These are phyloP conservation scores for Microascus cirrosus DNA, from an alignment of 2,329 filamentous ascomycete genomes.

Conservation along the genomic window DNA sequence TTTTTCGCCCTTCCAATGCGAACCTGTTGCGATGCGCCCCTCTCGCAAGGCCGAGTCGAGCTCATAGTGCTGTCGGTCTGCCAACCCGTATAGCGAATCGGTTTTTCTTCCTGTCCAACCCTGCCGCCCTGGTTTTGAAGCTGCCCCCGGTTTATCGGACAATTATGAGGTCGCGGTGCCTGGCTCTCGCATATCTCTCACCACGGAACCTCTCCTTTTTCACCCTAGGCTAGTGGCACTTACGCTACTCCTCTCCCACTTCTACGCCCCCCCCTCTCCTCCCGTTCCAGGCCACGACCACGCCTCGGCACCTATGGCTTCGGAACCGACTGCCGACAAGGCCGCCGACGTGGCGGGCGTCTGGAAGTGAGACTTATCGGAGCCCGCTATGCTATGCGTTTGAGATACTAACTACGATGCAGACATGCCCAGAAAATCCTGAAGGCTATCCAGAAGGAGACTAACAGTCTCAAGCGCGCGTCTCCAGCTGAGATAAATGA, in stretches of 20 bases:
- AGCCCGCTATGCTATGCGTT: not conserved
- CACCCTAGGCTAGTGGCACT: not conserved
- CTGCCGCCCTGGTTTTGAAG: not conserved
- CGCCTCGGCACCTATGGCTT: not conserved
- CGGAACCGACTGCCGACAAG: not conserved
- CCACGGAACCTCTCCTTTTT: not conserved
- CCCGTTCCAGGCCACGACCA: not conserved
- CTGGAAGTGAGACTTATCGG: constrained; percentile 8
- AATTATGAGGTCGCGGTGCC: not conserved
- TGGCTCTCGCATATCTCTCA: not conserved
- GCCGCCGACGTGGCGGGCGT: constrained; percentile 5
- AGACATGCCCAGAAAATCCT: constrained; percentile 32
- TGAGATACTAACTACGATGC: not conserved
- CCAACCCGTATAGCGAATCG: constrained; percentile 1
- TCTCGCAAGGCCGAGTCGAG: constrained; percentile 1
- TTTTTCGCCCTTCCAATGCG: constrained; percentile 3
- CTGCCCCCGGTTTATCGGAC: not conserved
- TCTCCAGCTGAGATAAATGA: constrained; percentile 22
- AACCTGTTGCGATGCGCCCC: constrained; percentile 4
- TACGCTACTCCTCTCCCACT: not conserved
- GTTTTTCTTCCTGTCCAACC: not conserved
- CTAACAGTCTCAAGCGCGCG: constrained; percentile 27
- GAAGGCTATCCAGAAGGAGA: constrained; percentile 28
- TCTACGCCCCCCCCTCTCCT: not conserved
- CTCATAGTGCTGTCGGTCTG: constrained; percentile 3